phyloP scores from a whole-genome alignment of 169 alveolate species.

The Besnoitia besnoiti region DNA sequence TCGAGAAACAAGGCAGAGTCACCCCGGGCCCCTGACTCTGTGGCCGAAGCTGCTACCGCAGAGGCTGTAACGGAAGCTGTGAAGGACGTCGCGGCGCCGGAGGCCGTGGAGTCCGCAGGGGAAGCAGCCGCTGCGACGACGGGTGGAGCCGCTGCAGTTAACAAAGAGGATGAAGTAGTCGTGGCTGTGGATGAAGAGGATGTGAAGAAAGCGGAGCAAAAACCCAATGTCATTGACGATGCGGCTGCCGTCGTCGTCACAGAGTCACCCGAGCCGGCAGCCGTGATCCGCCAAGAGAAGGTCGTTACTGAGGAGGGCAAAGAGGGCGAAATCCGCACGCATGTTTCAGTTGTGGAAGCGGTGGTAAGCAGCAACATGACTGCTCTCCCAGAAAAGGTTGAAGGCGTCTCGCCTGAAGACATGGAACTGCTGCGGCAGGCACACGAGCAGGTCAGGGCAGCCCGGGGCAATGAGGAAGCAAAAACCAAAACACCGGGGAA shows the following conservation, averaged over 20 bases:
- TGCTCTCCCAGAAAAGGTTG: not conserved
- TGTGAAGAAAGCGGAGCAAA: not conserved
- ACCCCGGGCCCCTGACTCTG: not conserved
- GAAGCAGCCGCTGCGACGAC: not conserved
- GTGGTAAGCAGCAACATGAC: not conserved
- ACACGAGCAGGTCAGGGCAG: not conserved
- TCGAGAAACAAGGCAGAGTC: not conserved
- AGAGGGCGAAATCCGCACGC: not conserved
- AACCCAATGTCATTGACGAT: not conserved
- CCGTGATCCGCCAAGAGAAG: not conserved
- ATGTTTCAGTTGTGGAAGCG: not conserved
- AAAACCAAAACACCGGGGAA: not conserved
- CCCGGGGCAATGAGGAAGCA: not conserved
- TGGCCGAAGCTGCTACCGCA: not conserved
- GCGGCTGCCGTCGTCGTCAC: not conserved
- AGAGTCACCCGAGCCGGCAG: not conserved
- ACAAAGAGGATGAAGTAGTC: not conserved
- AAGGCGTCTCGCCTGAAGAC: not conserved
- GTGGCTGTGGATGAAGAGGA: not conserved
- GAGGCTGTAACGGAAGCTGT: not conserved
- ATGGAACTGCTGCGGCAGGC: slow-evolving; percentile 9
- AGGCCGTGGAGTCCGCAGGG: not conserved
- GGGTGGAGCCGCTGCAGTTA: not conserved
- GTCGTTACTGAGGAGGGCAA: not conserved
- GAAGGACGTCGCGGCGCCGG: not conserved